Conservation (phyloP, 495 filamentous ascomycete genomes). For the Penicillium simplicissimum region DNA sequence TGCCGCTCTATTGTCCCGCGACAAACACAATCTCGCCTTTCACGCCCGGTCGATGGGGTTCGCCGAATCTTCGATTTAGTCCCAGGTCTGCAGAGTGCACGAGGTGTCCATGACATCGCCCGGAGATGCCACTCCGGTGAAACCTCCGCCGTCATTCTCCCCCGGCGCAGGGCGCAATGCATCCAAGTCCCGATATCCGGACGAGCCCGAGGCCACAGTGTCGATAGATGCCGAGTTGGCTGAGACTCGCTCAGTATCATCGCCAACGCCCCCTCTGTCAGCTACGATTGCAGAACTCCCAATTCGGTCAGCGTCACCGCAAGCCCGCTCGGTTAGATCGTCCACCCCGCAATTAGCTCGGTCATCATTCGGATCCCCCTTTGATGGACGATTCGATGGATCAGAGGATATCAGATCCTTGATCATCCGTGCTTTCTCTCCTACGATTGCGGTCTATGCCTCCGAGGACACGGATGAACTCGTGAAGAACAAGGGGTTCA, state of each 20-base stretch:
- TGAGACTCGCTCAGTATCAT: conserved; percentile 54
- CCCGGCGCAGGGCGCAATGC: conserved; percentile 52
- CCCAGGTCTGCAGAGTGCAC: conserved; percentile 24
- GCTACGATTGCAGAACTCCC: conserved; percentile 39
- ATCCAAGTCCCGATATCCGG: conserved; percentile 51
- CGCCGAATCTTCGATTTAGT: conserved; percentile 19
- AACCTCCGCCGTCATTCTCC: conserved; percentile 60
- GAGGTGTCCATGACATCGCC: conserved; percentile 61
- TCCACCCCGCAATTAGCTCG: conserved; percentile 59
- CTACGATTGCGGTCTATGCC: conserved; percentile 79
- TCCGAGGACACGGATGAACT: conserved; percentile 82
- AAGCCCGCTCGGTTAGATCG: conserved; percentile 59
- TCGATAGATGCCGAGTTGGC: conserved; percentile 50
- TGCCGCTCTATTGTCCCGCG: conserved; percentile 11
- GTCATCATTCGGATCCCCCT: conserved; percentile 56
- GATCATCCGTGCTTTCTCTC: conserved; percentile 81
- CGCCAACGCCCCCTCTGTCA: conserved; percentile 43
- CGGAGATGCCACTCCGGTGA: conserved; percentile 61
- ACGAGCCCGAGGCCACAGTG: conserved; percentile 41
- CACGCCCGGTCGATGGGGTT: conserved; percentile 39
- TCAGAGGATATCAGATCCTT: conserved; percentile 68
- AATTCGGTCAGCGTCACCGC: conserved; percentile 50
- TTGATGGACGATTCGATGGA: conserved; percentile 50
- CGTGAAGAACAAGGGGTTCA: conserved; percentile 80
- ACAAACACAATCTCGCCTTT: neutral